phyloP scores from a whole-genome alignment of 2,329 filamentous ascomycete genomes.

The Aspergillus persii region DNA sequence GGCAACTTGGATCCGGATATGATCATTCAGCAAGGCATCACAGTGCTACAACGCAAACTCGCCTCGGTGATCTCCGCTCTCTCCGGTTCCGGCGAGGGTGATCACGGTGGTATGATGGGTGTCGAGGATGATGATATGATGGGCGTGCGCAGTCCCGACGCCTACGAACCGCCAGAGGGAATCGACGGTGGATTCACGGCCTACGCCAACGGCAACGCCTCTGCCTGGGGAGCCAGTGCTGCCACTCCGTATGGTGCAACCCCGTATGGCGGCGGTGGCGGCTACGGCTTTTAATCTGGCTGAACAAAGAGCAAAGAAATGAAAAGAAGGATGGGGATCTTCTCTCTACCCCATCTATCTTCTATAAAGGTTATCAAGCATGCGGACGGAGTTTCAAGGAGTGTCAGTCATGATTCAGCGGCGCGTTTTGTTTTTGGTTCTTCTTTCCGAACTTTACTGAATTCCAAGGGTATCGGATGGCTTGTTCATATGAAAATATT shows the following conservation, averaged over 20 bases:
- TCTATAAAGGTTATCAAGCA: background rate
- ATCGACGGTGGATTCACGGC: slow-evolving; percentile 43
- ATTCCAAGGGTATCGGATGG: background rate
- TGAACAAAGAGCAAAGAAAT: background rate
- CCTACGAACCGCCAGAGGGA: slow-evolving; percentile 46
- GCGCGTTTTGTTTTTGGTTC: background rate
- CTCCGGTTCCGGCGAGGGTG: slow-evolving; percentile 53
- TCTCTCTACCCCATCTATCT: background rate
- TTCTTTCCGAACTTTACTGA: background rate
- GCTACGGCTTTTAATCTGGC: slow-evolving; percentile 26
- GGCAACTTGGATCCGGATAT: slow-evolving; percentile 86
- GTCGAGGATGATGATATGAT: slow-evolving; percentile 45
- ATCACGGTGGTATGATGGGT: slow-evolving; percentile 49
- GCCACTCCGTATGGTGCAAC: slow-evolving; percentile 58
- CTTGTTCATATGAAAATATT: background rate
- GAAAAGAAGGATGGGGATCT: background rate
- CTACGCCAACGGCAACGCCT: slow-evolving; percentile 52
- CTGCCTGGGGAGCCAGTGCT: slow-evolving; percentile 63
- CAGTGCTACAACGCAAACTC: slow-evolving; percentile 84
- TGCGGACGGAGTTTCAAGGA: slow-evolving; percentile 4
- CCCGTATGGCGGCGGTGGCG: slow-evolving; percentile 25
- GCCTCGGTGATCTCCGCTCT: slow-evolving; percentile 71
- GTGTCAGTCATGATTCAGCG: slow-evolving; percentile 2
- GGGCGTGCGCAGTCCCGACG: slow-evolving; percentile 52
- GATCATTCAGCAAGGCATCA: slow-evolving; percentile 85